Percentiles rank a stretch among this genome's conserved stretches.
phyloP scores from a whole-genome alignment of 352 stramenopile species.

The Phytophthora tubulina region DNA sequence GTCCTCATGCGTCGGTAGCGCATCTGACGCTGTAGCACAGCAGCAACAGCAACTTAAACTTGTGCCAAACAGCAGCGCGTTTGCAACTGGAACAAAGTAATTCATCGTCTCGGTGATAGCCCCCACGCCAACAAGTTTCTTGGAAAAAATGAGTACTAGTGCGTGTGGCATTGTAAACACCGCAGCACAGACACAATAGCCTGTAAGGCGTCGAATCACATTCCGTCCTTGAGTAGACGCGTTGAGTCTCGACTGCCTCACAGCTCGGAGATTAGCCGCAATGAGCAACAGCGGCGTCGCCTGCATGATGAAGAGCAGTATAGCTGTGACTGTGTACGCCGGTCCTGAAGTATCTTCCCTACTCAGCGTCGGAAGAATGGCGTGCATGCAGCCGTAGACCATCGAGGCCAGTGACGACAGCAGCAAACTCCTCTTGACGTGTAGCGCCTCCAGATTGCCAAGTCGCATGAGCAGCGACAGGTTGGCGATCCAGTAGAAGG shows the following conservation, averaged over 20 bases:
- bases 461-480: conserved; percentile 78
- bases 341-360: conserved; percentile 4
- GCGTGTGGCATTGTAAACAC: conserved; percentile 66
- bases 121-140: conserved; percentile 42
- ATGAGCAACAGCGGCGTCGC: conserved; percentile 53
- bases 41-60: conserved; percentile 69
- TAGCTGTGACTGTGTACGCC: conserved; percentile 58
- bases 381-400: conserved; percentile 67
- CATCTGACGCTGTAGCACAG: conserved; percentile 28
- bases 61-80: conserved; percentile 75
- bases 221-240: conserved; percentile 64
- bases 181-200: conserved; percentile 63
- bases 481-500: conserved; percentile 75
- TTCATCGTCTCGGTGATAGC: conserved; percentile 62
- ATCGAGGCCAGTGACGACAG: conserved; percentile 57
- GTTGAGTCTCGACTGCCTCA: conserved; percentile 59
- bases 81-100: conserved; percentile 67
- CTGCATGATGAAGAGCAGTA: conserved; percentile 59
- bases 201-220: conserved; percentile 62
- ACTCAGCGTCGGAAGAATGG: conserved; percentile 45
- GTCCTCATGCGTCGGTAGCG: conserved; percentile 14
- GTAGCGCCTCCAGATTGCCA: conserved; percentile 62
- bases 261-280: conserved; percentile 57
- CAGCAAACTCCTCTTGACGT: conserved; percentile 56
- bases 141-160: conserved; percentile 48